These are phyloP conservation scores for Curvularia sp. DNA, from an alignment of 2,329 filamentous ascomycete genomes.

Conservation along the genomic window DNA sequence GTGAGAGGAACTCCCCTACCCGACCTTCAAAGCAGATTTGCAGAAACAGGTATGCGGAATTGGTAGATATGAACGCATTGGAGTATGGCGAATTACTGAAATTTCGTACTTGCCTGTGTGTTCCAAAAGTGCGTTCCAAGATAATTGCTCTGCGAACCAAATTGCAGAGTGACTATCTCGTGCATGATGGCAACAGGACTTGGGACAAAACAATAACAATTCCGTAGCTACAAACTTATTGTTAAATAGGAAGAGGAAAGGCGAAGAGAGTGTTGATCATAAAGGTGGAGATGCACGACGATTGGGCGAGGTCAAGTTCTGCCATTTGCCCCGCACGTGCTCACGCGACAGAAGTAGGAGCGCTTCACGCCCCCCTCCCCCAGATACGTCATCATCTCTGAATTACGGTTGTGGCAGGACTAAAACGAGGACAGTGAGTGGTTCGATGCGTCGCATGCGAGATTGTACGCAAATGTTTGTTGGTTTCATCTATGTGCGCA, in stretches of 20 bases:
- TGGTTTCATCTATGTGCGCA: not conserved
- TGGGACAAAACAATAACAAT: not conserved
- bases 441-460: not conserved
- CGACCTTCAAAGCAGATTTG: not conserved
- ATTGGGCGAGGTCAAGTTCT: slow-evolving; percentile 18
- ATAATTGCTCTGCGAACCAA: slow-evolving; percentile 93
- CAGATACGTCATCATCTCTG: not conserved
- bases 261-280: slow-evolving; percentile 1
- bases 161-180: slow-evolving; percentile 92
- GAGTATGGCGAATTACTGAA: not conserved
- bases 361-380: not conserved
- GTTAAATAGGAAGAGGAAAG: not conserved
- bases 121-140: slow-evolving; percentile 98
- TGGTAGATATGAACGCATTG: no score
- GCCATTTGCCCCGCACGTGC: slow-evolving; percentile 36
- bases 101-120: slow-evolving; percentile 67
- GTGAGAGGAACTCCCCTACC: not conserved
- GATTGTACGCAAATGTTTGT: not conserved
- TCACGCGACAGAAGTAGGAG: slow-evolving; percentile 24
- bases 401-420: not conserved
- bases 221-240: not conserved
- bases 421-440: not conserved
- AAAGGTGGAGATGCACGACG: slow-evolving; percentile 6
- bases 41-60: not conserved
- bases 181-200: slow-evolving; percentile 69